Evolutionary conservation across 306 rosid species (phyloP).

Genomic region (Parietaria judaica): DNA sequence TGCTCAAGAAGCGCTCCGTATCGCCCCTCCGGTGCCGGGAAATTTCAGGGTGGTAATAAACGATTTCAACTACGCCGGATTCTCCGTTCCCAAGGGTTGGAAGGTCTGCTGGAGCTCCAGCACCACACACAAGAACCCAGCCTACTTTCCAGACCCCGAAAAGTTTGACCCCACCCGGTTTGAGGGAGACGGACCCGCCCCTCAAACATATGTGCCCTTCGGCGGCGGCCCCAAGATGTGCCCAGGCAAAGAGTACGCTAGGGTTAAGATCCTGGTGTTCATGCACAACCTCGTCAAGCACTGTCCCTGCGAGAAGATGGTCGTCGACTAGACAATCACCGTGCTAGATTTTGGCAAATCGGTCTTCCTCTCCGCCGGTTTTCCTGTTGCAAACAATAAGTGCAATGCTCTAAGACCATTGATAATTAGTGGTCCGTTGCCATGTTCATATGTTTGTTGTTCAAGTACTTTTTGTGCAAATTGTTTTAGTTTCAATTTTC

Average conservation of each 20-base stretch:
- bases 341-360: too few species aligned
- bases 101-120: conserved; percentile 87
- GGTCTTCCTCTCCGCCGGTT: too few species aligned
- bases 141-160: conserved; percentile 49
- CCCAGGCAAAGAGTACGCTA: conserved; percentile 88
- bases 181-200: conserved; percentile 74
- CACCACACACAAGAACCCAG: conserved; percentile 54
- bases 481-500: too few species aligned
- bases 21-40: conserved; percentile 89
- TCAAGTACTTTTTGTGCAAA: neutral
- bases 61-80: conserved; percentile 66
- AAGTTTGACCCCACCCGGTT: conserved; percentile 76
- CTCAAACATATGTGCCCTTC: conserved; percentile 74
- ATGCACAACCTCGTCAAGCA: conserved; percentile 72
- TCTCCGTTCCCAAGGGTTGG: conserved; percentile 92
- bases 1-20: conserved; percentile 71
- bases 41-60: conserved; percentile 61
- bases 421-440: too few species aligned
- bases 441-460: too few species aligned
- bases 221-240: conserved; percentile 98
- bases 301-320: conserved; percentile 50
- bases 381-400: too few species aligned
- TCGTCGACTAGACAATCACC: conserved; percentile 48
- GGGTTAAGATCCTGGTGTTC: conserved; percentile 72
- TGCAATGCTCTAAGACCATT: too few species aligned